Evolutionary conservation across 352 stramenopile species (phyloP).

Genomic region (Pythium coloratum): DNA sequence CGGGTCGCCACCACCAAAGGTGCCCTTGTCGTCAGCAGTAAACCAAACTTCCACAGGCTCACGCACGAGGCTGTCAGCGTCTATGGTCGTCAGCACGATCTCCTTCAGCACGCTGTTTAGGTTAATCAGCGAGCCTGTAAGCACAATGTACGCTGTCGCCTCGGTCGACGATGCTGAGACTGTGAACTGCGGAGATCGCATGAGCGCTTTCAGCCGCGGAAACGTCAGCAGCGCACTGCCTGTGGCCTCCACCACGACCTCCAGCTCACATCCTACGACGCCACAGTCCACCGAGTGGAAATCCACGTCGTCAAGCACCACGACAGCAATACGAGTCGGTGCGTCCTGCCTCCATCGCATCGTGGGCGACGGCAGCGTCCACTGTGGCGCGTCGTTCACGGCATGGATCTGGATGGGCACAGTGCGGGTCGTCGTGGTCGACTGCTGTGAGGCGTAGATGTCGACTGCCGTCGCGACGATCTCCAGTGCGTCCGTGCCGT

Average conservation of each 20-base stretch:
- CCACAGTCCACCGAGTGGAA: conserved; percentile 23
- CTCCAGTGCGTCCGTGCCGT: conserved; percentile 44
- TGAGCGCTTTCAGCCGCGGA: conserved; percentile 17
- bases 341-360: conserved; percentile 11
- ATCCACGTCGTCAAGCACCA: conserved; percentile 56
- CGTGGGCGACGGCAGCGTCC: conserved; percentile 33
- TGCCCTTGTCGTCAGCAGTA: conserved; percentile 57
- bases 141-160: conserved; percentile 31
- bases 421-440: conserved; percentile 23
- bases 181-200: background rate
- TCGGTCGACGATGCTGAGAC: conserved; percentile 2
- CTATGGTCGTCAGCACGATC: conserved; percentile 48
- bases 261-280: conserved; percentile 39
- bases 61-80: conserved; percentile 15
- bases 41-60: conserved; percentile 46
- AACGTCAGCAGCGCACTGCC: conserved; percentile 31
- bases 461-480: conserved; percentile 46
- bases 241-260: conserved; percentile 53
- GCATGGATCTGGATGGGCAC: conserved; percentile 43
- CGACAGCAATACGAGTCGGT: conserved; percentile 33
- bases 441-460: conserved; percentile 42
- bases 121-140: conserved; percentile 33
- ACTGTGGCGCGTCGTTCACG: conserved; percentile 62
- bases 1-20: conserved; percentile 48
- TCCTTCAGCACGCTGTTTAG: conserved; percentile 47